Evolutionary conservation across 176 grass and related monocot genomes (phyloP), one percentile per base, ranked within the genome.

Genomic region (Oryza coarctata): DNA sequence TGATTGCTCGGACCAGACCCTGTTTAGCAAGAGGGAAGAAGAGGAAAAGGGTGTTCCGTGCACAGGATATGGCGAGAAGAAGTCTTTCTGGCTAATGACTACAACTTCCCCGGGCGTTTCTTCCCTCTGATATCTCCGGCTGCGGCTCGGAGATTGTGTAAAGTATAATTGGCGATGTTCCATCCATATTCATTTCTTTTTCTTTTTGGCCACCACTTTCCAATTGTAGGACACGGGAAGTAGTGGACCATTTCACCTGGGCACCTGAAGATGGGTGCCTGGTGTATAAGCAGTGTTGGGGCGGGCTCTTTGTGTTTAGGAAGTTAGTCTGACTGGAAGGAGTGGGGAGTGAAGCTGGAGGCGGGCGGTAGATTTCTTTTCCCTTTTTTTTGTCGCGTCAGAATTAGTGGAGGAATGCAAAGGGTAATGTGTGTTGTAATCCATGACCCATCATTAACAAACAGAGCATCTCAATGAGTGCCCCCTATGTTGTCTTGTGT

Each of bases 1-100:
- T 33, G 97, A 99, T 86, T 99, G 97, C 89, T 90, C 93, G 0
- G 97, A 99, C 71, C 97, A 94, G 89, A 99, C 97, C 62, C 91
- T 99, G 57, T 99, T 99, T 87, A 99, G 97, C 87, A 99, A 94
- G 70, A 90, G 90, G 84, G 89, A 90, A 66, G 89, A 94, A 86
- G 92, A 92, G 40, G 93, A 89, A 44, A 92, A 88, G 84, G 93
- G 92, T 34, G 89, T 87, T n/a, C 89, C 94, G 22, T 99, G 97
- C 85, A 99, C 97, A 35, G 97, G 97, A 76, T 99, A 93, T 34
- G 97, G 93, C 11, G 97, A 96, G 60, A 92, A 82, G 83, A 95
- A 84, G 63, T 92, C 91, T 25, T 94, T 92, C 91, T 99, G 97
- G 97, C 65, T 60, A 25, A 60, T 10, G 55, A 60, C 55, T 99